These are phyloP conservation scores for Lanmaoa rubissima DNA, from an alignment of 768 basidiomycete genomes.

Conservation along the genomic window DNA sequence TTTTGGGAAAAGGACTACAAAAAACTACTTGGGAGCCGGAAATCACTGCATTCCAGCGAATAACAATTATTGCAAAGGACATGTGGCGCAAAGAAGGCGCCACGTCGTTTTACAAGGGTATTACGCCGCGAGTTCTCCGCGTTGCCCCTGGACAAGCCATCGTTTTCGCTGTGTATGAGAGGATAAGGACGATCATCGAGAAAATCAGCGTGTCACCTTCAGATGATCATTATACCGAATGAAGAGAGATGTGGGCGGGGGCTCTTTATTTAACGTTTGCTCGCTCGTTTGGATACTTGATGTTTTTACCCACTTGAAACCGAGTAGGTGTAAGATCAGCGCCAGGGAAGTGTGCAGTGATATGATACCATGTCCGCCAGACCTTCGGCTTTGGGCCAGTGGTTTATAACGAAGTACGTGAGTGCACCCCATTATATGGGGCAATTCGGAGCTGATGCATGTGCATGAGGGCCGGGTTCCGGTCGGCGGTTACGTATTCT, in stretches of 20 bases:
- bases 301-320: background rate
- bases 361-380: no score
- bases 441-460: background rate
- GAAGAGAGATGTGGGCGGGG: constrained; percentile 3
- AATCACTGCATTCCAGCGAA: constrained; percentile 74
- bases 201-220: constrained; percentile 50
- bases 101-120: constrained; percentile 95
- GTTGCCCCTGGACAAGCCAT: constrained; percentile 98
- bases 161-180: constrained; percentile 96
- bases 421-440: background rate
- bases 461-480: background rate
- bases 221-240: constrained; percentile 74
- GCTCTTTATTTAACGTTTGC: background rate
- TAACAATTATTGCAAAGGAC: constrained; percentile 76
- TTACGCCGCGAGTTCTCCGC: constrained; percentile 92
- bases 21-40: constrained; percentile 75
- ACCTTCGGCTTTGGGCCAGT: no score
- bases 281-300: background rate
- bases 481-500: background rate
- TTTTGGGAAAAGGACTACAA: constrained; percentile 62
- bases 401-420: background rate
- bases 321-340: no score
- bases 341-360: no score
- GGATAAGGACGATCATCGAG: constrained; percentile 76
- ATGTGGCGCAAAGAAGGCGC: constrained; percentile 94